Conservation (phyloP, 192 early-diverging fungal species). For the Gigaspora rosea region DNA sequence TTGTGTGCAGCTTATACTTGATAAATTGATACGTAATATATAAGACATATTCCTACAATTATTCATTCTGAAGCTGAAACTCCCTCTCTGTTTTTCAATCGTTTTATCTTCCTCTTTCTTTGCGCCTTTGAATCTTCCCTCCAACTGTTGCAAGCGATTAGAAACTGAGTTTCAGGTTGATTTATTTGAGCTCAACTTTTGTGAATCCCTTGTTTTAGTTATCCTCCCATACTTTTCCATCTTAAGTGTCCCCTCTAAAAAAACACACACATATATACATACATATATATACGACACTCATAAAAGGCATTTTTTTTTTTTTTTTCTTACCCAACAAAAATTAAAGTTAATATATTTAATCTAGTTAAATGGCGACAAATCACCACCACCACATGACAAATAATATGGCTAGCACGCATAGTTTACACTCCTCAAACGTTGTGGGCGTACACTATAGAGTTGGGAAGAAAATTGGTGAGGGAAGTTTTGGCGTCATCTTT, state of each 20-base stretch:
- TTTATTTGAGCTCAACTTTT: background rate
- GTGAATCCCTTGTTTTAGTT: too few relatives aligned
- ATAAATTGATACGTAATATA: too few relatives aligned
- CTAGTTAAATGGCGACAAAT: conserved; percentile 5
- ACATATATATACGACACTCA: background rate
- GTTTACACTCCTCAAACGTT: conserved; percentile 67
- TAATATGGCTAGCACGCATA: conserved; percentile 33
- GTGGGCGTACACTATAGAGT: conserved; percentile 97
- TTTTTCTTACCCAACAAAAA: background rate
- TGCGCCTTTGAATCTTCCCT: background rate
- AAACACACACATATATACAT: background rate
- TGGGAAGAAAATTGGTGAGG: conserved; percentile 95
- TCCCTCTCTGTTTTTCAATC: too few relatives aligned
- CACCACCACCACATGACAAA: conserved; percentile 34
- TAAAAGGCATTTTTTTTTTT: background rate
- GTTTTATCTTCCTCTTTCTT: background rate
- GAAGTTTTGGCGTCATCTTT: conserved; percentile 98
- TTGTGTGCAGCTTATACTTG: too few relatives aligned
- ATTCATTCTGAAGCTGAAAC: too few relatives aligned
- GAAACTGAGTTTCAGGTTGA: background rate
- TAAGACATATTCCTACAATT: too few relatives aligned
- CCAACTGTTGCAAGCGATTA: background rate
- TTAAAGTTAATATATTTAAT: background rate
- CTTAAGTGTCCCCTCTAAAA: background rate
- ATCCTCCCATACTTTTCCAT: too few relatives aligned